Conservation (phyloP, 2,329 filamentous ascomycete species). For the Hypomyces rosellus region DNA sequence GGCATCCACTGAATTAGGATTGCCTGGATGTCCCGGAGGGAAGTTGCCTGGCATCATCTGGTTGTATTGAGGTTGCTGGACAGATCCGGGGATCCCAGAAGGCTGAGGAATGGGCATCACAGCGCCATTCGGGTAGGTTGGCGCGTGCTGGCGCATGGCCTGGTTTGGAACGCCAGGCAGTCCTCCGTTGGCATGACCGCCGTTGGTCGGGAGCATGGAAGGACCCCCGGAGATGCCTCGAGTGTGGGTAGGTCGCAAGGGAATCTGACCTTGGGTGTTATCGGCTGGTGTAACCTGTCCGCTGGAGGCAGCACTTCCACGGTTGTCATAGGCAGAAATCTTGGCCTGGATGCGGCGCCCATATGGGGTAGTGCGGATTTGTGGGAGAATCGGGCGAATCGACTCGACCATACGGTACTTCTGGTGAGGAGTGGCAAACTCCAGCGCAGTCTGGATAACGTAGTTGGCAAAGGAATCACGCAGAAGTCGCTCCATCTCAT, state of each 20-base stretch:
- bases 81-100: constrained; percentile 15
- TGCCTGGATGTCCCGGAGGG: constrained; percentile 18
- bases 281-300: constrained; percentile 49
- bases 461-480: constrained; percentile 96
- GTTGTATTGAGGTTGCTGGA: constrained; percentile 24
- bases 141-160: constrained; percentile 27
- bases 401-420: constrained; percentile 73
- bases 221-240: constrained; percentile 37
- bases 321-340: constrained; percentile 58
- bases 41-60: constrained; percentile 23
- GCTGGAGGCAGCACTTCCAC: constrained; percentile 35
- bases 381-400: constrained; percentile 77
- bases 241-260: constrained; percentile 38
- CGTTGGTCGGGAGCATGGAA: constrained; percentile 25
- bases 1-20: constrained; percentile 21
- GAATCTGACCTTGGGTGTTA: constrained; percentile 47
- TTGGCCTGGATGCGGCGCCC: constrained; percentile 91
- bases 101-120: constrained; percentile 26
- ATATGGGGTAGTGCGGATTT: constrained; percentile 86
- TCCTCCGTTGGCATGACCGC: constrained; percentile 17
- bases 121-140: constrained; percentile 28
- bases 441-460: constrained; percentile 92
- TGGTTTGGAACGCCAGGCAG: constrained; percentile 16
- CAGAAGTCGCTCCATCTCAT: constrained; percentile 80
- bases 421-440: constrained; percentile 68